Evolutionary conservation across 2,329 filamentous ascomycete genomes (phyloP).

Genomic region (Verticillium isaacii): DNA sequence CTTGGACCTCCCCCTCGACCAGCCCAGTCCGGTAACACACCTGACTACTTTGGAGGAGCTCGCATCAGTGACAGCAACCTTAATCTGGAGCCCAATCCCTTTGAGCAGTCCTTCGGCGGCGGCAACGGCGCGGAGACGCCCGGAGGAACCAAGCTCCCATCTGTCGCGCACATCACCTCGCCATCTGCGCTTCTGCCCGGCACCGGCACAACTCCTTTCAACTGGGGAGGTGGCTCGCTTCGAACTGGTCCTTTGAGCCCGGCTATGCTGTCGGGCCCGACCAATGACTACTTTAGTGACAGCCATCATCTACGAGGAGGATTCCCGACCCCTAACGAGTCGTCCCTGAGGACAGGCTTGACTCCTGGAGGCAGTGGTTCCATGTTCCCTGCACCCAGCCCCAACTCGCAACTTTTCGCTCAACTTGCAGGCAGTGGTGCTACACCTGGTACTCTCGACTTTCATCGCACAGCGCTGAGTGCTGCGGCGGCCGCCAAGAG

Average conservation of each 20-base stretch:
- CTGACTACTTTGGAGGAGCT: constrained; percentile 65
- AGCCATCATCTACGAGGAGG: constrained; percentile 72
- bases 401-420: constrained; percentile 78
- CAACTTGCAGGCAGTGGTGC: constrained; percentile 75
- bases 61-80: constrained; percentile 42
- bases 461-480: constrained; percentile 86
- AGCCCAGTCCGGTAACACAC: constrained; percentile 48
- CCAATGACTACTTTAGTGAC: constrained; percentile 84
- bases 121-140: constrained; percentile 69
- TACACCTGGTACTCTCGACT: constrained; percentile 88
- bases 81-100: constrained; percentile 87
- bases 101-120: constrained; percentile 85
- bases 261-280: constrained; percentile 89
- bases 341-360: constrained; percentile 81
- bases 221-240: constrained; percentile 79
- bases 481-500: constrained; percentile 66
- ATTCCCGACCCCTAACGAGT: constrained; percentile 95
- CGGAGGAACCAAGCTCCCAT: constrained; percentile 76
- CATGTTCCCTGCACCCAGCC: constrained; percentile 92
- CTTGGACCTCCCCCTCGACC: constrained; percentile 69
- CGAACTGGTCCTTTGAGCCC: constrained; percentile 91
- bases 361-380: constrained; percentile 93
- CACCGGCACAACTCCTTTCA: constrained; percentile 66
- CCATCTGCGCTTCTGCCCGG: constrained; percentile 77
- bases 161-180: constrained; percentile 86